These are phyloP conservation scores for Peronosclerospora sorghi DNA, from an alignment of 352 stramenopile genomes.

Conservation along the genomic window DNA sequence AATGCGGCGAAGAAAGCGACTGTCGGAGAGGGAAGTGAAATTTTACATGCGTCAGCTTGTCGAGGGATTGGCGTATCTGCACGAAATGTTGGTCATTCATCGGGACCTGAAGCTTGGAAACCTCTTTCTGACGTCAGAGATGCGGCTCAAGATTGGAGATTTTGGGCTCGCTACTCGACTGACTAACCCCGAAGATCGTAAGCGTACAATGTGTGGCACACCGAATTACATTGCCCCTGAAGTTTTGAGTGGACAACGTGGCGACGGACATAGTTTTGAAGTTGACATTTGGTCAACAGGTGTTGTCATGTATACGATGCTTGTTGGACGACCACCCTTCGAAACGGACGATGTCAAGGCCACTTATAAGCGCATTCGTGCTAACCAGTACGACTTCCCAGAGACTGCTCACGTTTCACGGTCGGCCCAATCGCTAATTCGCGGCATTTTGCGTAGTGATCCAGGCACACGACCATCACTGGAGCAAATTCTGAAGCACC, in stretches of 20 bases:
- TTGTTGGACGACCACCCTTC: slow-evolving; percentile 95
- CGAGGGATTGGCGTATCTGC: slow-evolving; percentile 91
- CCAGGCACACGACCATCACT: slow-evolving; percentile 59
- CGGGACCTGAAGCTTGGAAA: slow-evolving; percentile 97
- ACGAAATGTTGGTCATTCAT: slow-evolving; percentile 92
- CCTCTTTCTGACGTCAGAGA: slow-evolving; percentile 91
- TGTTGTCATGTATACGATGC: slow-evolving; percentile 95
- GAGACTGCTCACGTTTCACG: slow-evolving; percentile 77
- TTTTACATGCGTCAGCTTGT: slow-evolving; percentile 90
- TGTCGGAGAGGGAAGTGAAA: slow-evolving; percentile 91
- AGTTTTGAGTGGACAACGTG: slow-evolving; percentile 84
- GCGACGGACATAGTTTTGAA: slow-evolving; percentile 94
- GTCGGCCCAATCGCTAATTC: slow-evolving; percentile 61
- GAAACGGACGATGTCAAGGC: slow-evolving; percentile 96
- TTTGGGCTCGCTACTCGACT: slow-evolving; percentile 87
- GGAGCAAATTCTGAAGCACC: slow-evolving; percentile 62
- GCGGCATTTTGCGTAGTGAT: slow-evolving; percentile 60
- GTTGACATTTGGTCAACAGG: slow-evolving; percentile 97
- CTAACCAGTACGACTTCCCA: slow-evolving; percentile 94
- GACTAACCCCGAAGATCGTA: slow-evolving; percentile 86
- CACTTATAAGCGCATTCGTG: slow-evolving; percentile 96
- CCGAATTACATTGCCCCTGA: slow-evolving; percentile 91
- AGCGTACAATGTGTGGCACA: slow-evolving; percentile 93
- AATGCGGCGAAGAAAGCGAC: slow-evolving; percentile 88
- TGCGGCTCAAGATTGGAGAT: slow-evolving; percentile 95